Conservation (phyloP, 176 grass and related monocot species). For the Lolium perenne region DNA sequence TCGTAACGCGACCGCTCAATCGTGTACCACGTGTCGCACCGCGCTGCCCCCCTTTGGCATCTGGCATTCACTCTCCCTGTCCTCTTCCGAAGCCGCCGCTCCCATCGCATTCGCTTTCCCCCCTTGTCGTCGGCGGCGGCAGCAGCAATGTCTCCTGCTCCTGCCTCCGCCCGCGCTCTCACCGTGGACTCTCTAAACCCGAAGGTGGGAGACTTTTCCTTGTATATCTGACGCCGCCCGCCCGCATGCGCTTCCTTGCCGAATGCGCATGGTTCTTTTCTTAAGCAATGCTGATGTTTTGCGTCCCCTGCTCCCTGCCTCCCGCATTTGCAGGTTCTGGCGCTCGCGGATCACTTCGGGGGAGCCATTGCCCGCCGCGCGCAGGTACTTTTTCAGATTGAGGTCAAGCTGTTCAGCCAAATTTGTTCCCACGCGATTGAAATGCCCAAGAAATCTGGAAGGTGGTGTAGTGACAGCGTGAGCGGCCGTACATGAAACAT, state of each 20-base stretch:
- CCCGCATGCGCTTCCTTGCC: neutral
- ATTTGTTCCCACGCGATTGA: neutral
- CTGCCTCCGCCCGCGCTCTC: constrained; percentile 24
- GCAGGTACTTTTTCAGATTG: neutral
- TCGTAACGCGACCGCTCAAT: too few species aligned
- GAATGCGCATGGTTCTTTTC: neutral
- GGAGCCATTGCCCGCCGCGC: constrained; percentile 43
- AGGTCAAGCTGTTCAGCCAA: neutral
- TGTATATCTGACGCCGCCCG: neutral
- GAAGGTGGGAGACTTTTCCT: constrained; percentile 38
- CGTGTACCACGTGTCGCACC: neutral
- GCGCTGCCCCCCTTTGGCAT: neutral
- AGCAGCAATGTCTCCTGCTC: constrained; percentile 40
- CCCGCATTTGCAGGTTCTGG: constrained; percentile 31
- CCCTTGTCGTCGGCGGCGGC: neutral
- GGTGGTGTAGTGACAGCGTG: neutral
- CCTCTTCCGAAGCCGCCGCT: neutral
- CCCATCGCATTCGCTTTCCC: neutral
- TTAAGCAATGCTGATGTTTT: neutral
- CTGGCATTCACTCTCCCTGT: neutral
- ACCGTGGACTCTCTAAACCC: constrained; percentile 60
- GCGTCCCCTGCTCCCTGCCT: neutral
- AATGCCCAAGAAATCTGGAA: neutral
- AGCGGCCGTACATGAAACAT: neutral
- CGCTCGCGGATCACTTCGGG: constrained; percentile 46